phyloP scores from a whole-genome alignment of 1,284 basidiomycete genomes.

The Irpex rosettiformis region DNA sequence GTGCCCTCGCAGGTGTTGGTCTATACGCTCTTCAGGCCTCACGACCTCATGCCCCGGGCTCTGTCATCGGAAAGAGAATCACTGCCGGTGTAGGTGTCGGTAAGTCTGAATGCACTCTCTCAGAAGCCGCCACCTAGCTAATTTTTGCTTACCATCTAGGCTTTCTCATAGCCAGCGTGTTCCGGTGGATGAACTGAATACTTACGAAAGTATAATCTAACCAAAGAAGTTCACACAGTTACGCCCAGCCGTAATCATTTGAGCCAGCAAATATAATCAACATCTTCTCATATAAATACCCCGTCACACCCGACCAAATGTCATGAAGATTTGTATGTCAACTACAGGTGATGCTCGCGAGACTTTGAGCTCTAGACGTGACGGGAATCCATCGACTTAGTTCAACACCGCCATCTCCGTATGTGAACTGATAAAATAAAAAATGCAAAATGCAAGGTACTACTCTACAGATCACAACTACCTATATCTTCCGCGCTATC shows the following conservation, averaged over 20 bases:
- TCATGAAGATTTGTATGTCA: too few relatives aligned
- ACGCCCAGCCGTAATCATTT: too few relatives aligned
- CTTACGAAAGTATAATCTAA: too few relatives aligned
- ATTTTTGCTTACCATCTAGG: constrained; percentile 15
- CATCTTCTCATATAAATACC: too few relatives aligned
- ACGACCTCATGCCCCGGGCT: constrained; percentile 33
- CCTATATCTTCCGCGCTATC: background rate
- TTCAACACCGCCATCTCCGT: too few relatives aligned
- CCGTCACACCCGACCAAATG: too few relatives aligned
- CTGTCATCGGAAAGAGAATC: constrained; percentile 32
- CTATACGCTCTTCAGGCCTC: constrained; percentile 33
- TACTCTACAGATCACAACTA: background rate
- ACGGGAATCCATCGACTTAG: too few relatives aligned
- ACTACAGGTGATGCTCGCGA: too few relatives aligned
- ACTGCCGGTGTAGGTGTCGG: constrained; percentile 34
- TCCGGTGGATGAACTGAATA: constrained; percentile 23
- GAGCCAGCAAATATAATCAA: too few relatives aligned
- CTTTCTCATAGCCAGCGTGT: constrained; percentile 26
- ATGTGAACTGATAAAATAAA: background rate
- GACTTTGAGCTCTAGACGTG: too few relatives aligned
- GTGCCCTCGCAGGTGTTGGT: constrained; percentile 31
- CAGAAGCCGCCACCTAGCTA: background rate
- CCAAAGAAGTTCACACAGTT: too few relatives aligned
- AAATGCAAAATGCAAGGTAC: background rate
- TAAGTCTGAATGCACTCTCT: constrained; percentile 15